Percentiles rank a stretch among this genome's conserved stretches.
phyloP scores from a whole-genome alignment of 1,284 basidiomycete species.

The Fistulinella staudtii region DNA sequence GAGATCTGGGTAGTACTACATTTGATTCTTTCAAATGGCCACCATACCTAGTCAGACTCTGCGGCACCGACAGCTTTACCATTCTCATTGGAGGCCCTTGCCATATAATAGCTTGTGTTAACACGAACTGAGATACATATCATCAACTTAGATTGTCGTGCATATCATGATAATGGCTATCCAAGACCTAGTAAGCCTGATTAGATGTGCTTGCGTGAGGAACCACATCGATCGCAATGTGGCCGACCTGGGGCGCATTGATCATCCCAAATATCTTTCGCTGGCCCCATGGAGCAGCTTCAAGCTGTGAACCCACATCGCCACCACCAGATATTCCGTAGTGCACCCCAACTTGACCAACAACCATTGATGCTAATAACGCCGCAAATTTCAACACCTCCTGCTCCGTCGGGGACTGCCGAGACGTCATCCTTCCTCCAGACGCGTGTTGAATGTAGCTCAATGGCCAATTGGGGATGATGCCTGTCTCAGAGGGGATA shows the following conservation, averaged over 20 bases:
- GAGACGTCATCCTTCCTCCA: slow-evolving; percentile 13
- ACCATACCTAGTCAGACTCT: too few relatives aligned
- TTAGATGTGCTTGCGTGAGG: slow-evolving; percentile 8
- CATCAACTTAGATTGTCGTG: too few relatives aligned
- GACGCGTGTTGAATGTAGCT: slow-evolving; percentile 11
- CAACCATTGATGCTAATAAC: slow-evolving; percentile 40
- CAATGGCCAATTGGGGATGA: slow-evolving; percentile 14
- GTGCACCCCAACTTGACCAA: slow-evolving; percentile 33
- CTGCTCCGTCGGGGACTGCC: slow-evolving; percentile 36
- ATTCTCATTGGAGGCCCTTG: too few relatives aligned
- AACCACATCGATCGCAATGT: not conserved
- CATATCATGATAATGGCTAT: too few relatives aligned
- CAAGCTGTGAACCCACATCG: not conserved
- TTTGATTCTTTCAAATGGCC: too few relatives aligned
- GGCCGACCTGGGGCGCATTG: not conserved
- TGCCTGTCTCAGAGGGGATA: slow-evolving; percentile 23
- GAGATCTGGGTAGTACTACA: too few relatives aligned
- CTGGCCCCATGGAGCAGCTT: slow-evolving; percentile 19
- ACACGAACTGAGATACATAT: too few relatives aligned
- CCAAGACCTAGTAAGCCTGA: slow-evolving; percentile 9
- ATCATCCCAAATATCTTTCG: slow-evolving; percentile 15
- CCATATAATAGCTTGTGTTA: too few relatives aligned
- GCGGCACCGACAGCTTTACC: too few relatives aligned
- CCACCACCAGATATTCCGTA: slow-evolving; percentile 27
- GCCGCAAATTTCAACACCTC: slow-evolving; percentile 50